Evolutionary conservation across 257 asterid genomes (phyloP).

Genomic region (Solanum pennellii): DNA sequence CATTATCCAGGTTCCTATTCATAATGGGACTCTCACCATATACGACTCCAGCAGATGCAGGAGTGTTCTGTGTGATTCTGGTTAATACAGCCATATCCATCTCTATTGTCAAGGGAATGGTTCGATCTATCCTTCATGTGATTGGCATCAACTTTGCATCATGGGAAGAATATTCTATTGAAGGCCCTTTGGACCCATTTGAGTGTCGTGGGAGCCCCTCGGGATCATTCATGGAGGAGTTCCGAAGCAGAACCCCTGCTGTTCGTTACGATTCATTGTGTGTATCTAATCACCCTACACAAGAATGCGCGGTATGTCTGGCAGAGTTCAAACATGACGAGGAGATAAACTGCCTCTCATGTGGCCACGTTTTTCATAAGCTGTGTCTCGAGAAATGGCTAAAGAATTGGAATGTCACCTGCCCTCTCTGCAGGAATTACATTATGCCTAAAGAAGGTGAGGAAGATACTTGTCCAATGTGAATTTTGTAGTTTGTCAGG

Average conservation of each 20-base stretch:
- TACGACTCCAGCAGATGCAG: conserved; percentile 73
- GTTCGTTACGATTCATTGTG: conserved; percentile 41
- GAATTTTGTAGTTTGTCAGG: conserved; percentile 8
- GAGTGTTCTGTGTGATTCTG: conserved; percentile 67
- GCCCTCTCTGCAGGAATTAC: conserved; percentile 79
- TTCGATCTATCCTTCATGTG: conserved; percentile 53
- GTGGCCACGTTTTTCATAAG: conserved; percentile 82
- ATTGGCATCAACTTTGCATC: conserved; percentile 68
- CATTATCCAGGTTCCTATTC: conserved; percentile 10
- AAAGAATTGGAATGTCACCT: conserved; percentile 66
- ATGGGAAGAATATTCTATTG: conserved; percentile 49
- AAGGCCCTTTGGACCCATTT: conserved; percentile 25
- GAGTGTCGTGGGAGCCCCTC: conserved; percentile 41
- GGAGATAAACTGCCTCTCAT: conserved; percentile 55
- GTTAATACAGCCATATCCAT: conserved; percentile 80
- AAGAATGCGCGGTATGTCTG: conserved; percentile 75
- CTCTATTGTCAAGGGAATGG: conserved; percentile 56
- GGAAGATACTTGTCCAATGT: conserved; percentile 71
- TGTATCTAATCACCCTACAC: conserved; percentile 9
- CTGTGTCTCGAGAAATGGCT: conserved; percentile 75
- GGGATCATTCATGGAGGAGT: conserved; percentile 67
- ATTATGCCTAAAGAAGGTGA: conserved; percentile 59
- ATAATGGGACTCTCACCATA: conserved; percentile 78
- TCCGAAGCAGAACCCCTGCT: conserved; percentile 51
- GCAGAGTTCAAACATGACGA: conserved; percentile 48